phyloP scores from a whole-genome alignment of 2,329 filamentous ascomycete species.

The Colletotrichum gigasporum region DNA sequence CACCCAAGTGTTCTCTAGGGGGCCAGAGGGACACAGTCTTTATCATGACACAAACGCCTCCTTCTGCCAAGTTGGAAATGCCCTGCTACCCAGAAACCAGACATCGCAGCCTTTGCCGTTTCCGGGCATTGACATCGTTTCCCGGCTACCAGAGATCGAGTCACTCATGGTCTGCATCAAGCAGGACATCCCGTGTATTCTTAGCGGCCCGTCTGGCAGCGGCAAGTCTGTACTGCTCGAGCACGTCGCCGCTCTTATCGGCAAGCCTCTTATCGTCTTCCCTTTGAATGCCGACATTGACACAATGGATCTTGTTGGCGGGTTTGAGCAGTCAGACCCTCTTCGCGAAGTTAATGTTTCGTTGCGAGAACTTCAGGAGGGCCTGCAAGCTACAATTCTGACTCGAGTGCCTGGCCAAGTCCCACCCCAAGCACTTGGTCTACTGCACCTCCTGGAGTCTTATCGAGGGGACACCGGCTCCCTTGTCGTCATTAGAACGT shows the following conservation, averaged over 20 bases:
- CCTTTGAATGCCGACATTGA: constrained; percentile 95
- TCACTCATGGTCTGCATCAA: constrained; percentile 88
- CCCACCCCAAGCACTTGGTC: constrained; percentile 55
- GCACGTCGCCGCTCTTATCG: constrained; percentile 81
- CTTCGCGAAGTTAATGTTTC: constrained; percentile 73
- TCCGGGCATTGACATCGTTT: constrained; percentile 58
- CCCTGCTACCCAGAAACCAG: constrained; percentile 70
- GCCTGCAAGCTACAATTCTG: constrained; percentile 62
- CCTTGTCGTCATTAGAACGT: constrained; percentile 47
- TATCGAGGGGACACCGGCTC: constrained; percentile 48
- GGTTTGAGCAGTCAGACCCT: constrained; percentile 93
- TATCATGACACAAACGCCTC: constrained; percentile 74
- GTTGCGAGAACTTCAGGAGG: constrained; percentile 58
- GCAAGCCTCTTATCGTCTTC: constrained; percentile 81
- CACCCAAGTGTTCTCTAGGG: constrained; percentile 65
- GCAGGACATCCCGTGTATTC: constrained; percentile 86
- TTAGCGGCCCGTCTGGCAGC: constrained; percentile 85
- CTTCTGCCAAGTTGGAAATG: constrained; percentile 83
- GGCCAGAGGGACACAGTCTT: constrained; percentile 68
- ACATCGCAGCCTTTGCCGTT: constrained; percentile 61
- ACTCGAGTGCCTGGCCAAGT: constrained; percentile 56
- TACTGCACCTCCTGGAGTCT: constrained; percentile 61
- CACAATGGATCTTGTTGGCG: constrained; percentile 95
- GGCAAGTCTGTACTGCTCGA: constrained; percentile 87
- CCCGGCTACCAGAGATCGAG: constrained; percentile 78